These are phyloP conservation scores for Rhizopogon vesiculosus DNA, from an alignment of 768 basidiomycete genomes.

Conservation along the genomic window DNA sequence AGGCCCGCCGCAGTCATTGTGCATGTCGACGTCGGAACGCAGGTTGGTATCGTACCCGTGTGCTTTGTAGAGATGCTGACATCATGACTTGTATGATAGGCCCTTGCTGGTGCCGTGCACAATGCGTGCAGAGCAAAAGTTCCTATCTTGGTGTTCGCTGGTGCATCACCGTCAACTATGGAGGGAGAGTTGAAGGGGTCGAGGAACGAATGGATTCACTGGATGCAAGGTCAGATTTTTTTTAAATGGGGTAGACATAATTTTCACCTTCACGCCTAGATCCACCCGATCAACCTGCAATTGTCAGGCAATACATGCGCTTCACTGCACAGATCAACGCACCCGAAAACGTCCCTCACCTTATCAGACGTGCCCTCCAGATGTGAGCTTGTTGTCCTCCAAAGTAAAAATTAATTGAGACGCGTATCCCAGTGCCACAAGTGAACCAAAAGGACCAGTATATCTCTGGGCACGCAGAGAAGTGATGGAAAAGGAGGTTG, in stretches of 20 bases:
- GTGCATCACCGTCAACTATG: conserved; percentile 57
- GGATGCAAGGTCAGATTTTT: conserved; percentile 52
- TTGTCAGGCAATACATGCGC: conserved; percentile 75
- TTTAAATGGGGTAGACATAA: too few relatives aligned
- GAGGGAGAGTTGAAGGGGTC: conserved; percentile 55
- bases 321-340: conserved; percentile 56
- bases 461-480: conserved; percentile 75
- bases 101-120: conserved; percentile 66
- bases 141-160: conserved; percentile 70
- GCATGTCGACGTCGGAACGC: conserved; percentile 70
- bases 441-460: conserved; percentile 67
- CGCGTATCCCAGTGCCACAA: conserved; percentile 45
- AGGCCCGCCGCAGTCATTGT: conserved; percentile 70
- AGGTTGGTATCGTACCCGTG: conserved; percentile 31
- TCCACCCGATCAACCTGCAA: conserved; percentile 64
- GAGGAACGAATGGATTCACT: conserved; percentile 73
- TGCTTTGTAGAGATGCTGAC: neutral
- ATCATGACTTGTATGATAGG: conserved; percentile 28
- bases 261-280: conserved; percentile 31
- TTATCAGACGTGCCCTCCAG: conserved; percentile 56
- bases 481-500: conserved; percentile 60
- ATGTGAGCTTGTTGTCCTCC: conserved; percentile 36
- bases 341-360: conserved; percentile 44
- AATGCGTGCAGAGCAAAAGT: conserved; percentile 59
- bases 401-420: neutral